Base-by-base conservation (phyloP, 2,329 filamentous ascomycete genomes). In the Neonectria punicea region DNA sequence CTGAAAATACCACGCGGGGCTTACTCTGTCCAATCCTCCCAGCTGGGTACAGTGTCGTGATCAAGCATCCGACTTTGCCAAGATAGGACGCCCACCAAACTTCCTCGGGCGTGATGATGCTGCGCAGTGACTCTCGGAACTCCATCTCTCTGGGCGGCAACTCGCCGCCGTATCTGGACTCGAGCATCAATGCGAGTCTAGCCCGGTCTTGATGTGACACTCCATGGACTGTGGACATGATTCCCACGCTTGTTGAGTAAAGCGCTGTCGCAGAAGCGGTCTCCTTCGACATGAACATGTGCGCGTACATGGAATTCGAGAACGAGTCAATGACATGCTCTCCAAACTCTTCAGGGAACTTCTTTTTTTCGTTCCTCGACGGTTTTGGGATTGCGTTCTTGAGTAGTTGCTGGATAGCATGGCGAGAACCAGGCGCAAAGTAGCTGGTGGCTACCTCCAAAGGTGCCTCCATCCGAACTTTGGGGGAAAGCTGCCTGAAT, bases 41-140 rank as follows among this genome's bases (percentile, higher is more conserved):
- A 1, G 87, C 84, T 1, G 90, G 90, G 76, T 90, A 91, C 9
- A 92, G 80, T 10, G 79, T 81, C 0, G 85, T 86, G 32, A 91
- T 78, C 10, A 92, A 74, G 5, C 80, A 81, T 3, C 87, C 89
- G 1, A 92, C 82, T 16, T 84, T 82, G 1, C 90, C 90, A 1
- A 91, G 72, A 72, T 90, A 92, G 57, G 82, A 83, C 58, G 86
- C 84, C 90, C 89, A 92, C 89, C 90, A 92, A 11, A 85, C 80
- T 62, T 86, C 82, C 67, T 85, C 83, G 0, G 80, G 76, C 0
- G 85, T 86, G 3, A 90, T 76, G 4, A 91, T 80, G 39, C 80
- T 78, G 43, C 84, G 79, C 34, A 92, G 80, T 4, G 84, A 81
- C 1, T 78, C 74, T 34, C 87, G 86, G 70, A 90, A 89, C 4